phyloP scores from a whole-genome alignment of 371 early-diverging fungal species.

The Mortierella sp. region DNA sequence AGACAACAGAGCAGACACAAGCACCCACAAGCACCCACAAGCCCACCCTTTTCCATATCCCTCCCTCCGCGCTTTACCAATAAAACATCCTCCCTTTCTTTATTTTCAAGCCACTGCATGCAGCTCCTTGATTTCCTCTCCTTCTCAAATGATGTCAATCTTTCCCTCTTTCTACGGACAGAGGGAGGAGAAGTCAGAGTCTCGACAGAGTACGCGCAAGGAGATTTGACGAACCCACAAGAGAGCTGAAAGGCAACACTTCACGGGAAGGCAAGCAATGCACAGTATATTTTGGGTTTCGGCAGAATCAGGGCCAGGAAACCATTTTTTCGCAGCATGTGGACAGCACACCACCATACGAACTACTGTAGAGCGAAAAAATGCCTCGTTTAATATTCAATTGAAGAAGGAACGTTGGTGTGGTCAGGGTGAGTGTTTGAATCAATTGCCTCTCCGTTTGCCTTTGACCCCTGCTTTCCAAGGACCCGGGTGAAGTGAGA shows the following conservation, averaged over 20 bases:
- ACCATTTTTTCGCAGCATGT: not conserved
- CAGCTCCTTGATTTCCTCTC: not conserved
- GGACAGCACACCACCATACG: not conserved
- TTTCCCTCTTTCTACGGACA: not conserved
- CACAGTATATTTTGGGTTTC: not conserved
- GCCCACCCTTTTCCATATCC: not conserved
- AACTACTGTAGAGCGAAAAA: not conserved
- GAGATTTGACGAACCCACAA: not conserved
- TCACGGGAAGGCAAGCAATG: not conserved
- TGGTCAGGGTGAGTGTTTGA: not conserved
- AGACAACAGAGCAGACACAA: not conserved
- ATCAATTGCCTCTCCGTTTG: not conserved
- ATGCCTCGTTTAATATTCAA: not conserved
- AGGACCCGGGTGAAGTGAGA: not conserved
- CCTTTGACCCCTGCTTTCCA: not conserved
- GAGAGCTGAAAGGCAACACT: not conserved
- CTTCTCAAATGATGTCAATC: not conserved
- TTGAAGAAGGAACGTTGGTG: no score
- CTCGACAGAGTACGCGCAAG: not conserved
- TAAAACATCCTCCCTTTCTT: not conserved
- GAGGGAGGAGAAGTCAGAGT: not conserved
- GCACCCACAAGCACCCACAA: not conserved
- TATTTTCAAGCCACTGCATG: not conserved
- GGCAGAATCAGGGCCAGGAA: slow-evolving; percentile 9
- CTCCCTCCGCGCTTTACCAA: not conserved